A percentile compares a stretch with the other conserved stretches of the same genome.
Conservation (phyloP, 805 yeast genomes). For the Ogataea haglerorum region DNA sequence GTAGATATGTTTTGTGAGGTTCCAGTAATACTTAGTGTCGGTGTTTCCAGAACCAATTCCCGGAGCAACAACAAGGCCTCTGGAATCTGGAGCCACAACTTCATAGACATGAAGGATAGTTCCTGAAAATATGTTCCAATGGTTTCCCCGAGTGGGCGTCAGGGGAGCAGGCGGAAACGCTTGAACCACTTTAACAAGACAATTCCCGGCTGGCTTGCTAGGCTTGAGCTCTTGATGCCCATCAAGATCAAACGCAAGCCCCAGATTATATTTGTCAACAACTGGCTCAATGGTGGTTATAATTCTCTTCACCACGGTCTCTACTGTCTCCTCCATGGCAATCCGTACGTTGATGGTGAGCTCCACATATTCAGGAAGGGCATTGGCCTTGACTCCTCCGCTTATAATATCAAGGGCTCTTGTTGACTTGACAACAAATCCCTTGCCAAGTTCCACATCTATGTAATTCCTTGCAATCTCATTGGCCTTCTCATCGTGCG, state of each 20-base stretch:
- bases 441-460: conserved; percentile 25
- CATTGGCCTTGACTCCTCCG: conserved; percentile 51
- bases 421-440: conserved; percentile 42
- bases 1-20: conserved; percentile 52
- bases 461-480: conserved; percentile 35
- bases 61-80: conserved; percentile 47
- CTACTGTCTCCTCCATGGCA: conserved; percentile 40
- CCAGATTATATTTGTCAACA: conserved; percentile 38
- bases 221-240: conserved; percentile 27
- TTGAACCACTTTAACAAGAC: conserved; percentile 12
- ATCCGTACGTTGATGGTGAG: conserved; percentile 44
- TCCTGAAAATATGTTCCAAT: conserved; percentile 43
- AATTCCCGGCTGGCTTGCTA: conserved; percentile 20
- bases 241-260: conserved; percentile 16
- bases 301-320: neutral
- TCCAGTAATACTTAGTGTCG: conserved; percentile 62
- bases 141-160: conserved; percentile 41
- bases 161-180: conserved; percentile 49
- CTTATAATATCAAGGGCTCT: conserved; percentile 45
- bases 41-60: conserved; percentile 64
- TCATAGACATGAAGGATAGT: conserved; percentile 45
- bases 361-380: conserved; percentile 47
- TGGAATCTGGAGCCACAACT: conserved; percentile 37
- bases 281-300: conserved; percentile 16
- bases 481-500: conserved; percentile 37